Base-by-base conservation (phyloP, 129 eudicot species). In the carrot (Daucus carota) region DNA sequence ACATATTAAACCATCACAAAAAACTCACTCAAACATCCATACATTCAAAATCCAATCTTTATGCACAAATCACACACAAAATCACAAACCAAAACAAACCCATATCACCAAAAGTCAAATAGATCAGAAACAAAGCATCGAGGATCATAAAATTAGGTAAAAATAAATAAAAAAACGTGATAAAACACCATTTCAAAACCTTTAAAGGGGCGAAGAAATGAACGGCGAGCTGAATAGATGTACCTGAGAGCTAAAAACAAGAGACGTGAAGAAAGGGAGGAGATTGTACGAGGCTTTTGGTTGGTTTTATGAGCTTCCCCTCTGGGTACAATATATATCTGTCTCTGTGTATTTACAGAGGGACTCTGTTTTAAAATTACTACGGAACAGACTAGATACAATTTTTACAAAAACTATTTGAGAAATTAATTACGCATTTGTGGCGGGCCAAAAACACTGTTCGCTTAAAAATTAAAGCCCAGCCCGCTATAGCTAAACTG, bases 1-100 rank as follows among this genome's bases (percentile, higher is more conserved):
- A 71, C 28, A 42, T 12, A n/a, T 18, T 41, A 42, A 36, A 24
- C 18, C 57, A 72, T 20, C 4, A 24, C 1, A 22, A 26, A 70
- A 41, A 72, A 72, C 45, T 12, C 75, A 46, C 22, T 16, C 6
- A 43, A 38, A 15, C 46, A 8, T 26, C 54, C 9, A 43, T 1
- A 70, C 65, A 57, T n/a, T 41, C 34, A 70, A 41, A 70, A 70
- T n/a, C 15, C 50, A 70, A 41, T 70, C 52, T 70, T 41, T 41
- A 20, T 38, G 74, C 45, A 41, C 15, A 41, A 38, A 38, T 41
- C 18, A 38, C 46, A 70, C 20, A 22, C 17, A 70, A 12, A n/a
- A 70, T 11, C 22, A 41, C 26, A 12, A 1, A 70, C 10, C 4
- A 41, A 70, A 38, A 34, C 74, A 70, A 70, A 70, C 74, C 74